Percentiles rank a stretch among this genome's conserved stretches.
Conservation (phyloP, 305 asterid species). For the Fraxinus ornus region DNA sequence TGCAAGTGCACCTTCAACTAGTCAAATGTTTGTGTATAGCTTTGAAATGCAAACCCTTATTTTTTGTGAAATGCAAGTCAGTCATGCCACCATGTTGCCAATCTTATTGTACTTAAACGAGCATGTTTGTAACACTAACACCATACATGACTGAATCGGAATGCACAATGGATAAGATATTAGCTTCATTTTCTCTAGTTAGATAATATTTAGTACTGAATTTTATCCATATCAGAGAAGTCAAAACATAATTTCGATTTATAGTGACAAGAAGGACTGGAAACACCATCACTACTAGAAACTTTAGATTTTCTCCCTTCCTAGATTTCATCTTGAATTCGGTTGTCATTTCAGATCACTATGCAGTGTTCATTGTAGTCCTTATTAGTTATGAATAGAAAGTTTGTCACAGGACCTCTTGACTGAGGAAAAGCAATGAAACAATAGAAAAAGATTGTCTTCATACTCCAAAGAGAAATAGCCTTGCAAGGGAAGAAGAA, state of each 20-base stretch:
- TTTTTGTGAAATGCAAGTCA: neutral
- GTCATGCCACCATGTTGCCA: neutral
- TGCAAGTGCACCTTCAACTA: constrained; percentile 11
- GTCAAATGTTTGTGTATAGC: neutral
- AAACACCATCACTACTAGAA: neutral
- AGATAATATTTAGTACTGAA: neutral
- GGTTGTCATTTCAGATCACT: neutral
- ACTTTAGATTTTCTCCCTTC: neutral
- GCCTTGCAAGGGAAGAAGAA: neutral
- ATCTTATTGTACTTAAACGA: neutral
- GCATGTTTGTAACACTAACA: neutral
- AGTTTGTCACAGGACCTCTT: neutral
- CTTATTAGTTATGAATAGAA: neutral
- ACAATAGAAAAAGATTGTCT: neutral
- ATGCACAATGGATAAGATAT: neutral
- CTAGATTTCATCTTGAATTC: neutral
- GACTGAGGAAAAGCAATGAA: neutral
- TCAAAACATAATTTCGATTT: neutral
- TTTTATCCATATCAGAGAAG: neutral
- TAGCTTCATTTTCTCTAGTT: neutral
- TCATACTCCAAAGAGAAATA: neutral
- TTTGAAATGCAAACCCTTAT: neutral
- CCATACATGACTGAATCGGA: neutral
- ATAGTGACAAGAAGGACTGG: neutral
- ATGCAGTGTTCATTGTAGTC: neutral